Evolutionary conservation across 768 basidiomycete genomes (phyloP).

Genomic region (Pleurotus djamor): DNA sequence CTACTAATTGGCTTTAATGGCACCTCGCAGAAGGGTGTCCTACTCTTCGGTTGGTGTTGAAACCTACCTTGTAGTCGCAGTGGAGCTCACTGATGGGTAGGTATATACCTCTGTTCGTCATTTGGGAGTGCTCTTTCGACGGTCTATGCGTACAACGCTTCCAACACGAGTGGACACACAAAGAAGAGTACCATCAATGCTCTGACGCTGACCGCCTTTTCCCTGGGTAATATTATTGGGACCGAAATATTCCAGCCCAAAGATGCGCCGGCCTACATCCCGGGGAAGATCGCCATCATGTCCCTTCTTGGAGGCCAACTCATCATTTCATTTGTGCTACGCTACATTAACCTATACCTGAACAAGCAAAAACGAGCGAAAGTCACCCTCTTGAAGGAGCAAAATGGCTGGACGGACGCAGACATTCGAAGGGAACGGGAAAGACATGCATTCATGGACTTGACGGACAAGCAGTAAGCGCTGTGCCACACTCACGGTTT

Average conservation of each 20-base stretch:
- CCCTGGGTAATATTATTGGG: constrained; percentile 61
- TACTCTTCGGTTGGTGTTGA: constrained; percentile 51
- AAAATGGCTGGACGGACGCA: constrained; percentile 51
- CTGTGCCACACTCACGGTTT: neutral
- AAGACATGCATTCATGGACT: constrained; percentile 60
- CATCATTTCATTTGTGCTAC: constrained; percentile 41
- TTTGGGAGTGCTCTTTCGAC: constrained; percentile 60
- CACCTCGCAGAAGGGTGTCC: constrained; percentile 43
- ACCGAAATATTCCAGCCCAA: constrained; percentile 62
- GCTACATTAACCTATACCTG: constrained; percentile 52
- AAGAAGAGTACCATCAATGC: constrained; percentile 71
- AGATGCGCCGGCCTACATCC: constrained; percentile 61
- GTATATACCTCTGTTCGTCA: constrained; percentile 45
- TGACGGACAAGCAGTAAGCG: constrained; percentile 62
- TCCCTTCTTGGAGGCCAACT: constrained; percentile 54
- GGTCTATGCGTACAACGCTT: constrained; percentile 64
- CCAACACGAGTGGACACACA: constrained; percentile 62
- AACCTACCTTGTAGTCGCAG: no score
- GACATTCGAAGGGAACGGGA: constrained; percentile 60
- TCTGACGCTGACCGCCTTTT: constrained; percentile 55
- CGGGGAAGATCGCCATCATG: constrained; percentile 67
- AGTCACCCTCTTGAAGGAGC: constrained; percentile 41
- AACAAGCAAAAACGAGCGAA: constrained; percentile 43
- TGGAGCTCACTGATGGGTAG: constrained; percentile 25
- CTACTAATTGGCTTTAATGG: constrained; percentile 53